Base-by-base conservation (phyloP, 1,284 basidiomycete genomes). In the Rhodotorula sp. region DNA sequence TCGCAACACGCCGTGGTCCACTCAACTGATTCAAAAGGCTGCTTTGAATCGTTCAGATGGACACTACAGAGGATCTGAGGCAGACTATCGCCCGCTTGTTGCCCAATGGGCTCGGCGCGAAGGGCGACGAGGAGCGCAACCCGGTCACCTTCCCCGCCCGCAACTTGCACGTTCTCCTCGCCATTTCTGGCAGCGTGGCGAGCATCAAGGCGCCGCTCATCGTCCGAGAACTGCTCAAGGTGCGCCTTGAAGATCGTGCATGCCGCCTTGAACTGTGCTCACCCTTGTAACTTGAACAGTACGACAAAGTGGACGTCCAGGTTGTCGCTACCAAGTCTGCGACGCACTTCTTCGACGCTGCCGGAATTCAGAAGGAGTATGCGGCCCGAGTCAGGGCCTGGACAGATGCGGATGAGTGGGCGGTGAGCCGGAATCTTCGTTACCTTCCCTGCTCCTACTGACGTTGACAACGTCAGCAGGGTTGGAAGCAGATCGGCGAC, bases 401-500 rank as follows among this genome's bases (percentile, higher is more conserved):
- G 95, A 87, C 83, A 1, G 92, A 98, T 79, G 85, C 85, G 51
- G 92, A 98, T 76, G 95, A 99, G 81, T 98, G 95, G 94, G 83
- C 82, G 65, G 92, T 87, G 81, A 75, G 87, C 79, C 40, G 40
- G 16, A 44, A 44, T 78, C 76, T 63, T 28, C 40, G 11, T 40
- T 31, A 11, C 34, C n/a, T 24, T 60, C n/a, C 59, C 28, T 59
- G 61, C 28, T 0, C 9, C 47, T 30, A n/a, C 51, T 53, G 34
- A 24, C 62, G 40, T 40, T 9, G 44, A 46, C 16, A 28, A 30
- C 16, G 31, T 30, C 22, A 8, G 11, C 65, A 85, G 84, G 81
- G 80, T 59, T 87, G 86, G 79, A 88, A 85, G 73, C 85, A 85
- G 70, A 86, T 95, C 53, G 91, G 93, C 0, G 91, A 98, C 77